Evolutionary conservation across 306 rosid species (phyloP).

Genomic region (Rubus idaeus): DNA sequence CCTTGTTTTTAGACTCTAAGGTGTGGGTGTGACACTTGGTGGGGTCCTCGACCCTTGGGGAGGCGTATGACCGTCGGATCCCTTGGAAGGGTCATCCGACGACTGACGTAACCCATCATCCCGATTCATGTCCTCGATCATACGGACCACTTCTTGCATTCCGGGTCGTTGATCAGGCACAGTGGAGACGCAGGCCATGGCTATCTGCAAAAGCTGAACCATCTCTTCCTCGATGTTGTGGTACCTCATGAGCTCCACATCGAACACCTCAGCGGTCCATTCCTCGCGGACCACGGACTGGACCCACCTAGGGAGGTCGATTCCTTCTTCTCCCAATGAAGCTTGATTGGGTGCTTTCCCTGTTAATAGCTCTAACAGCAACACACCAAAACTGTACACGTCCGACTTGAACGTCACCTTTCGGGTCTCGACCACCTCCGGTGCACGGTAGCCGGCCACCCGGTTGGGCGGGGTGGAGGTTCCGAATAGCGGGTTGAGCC

Average conservation of each 20-base stretch:
- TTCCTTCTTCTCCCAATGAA: slow-evolving; percentile 87
- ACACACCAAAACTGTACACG: slow-evolving; percentile 89
- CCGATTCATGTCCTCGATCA: slow-evolving; percentile 87
- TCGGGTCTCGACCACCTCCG: slow-evolving; percentile 75
- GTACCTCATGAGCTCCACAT: slow-evolving; percentile 87
- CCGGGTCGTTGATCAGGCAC: slow-evolving; percentile 91
- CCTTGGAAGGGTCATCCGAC: slow-evolving; percentile 92
- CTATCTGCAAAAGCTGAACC: slow-evolving; percentile 92
- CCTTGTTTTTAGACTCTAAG: slow-evolving; percentile 28
- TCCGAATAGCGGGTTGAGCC: slow-evolving; percentile 70
- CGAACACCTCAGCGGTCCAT: slow-evolving; percentile 99
- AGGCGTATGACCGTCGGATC: slow-evolving; percentile 91
- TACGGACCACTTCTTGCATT: slow-evolving; percentile 84
- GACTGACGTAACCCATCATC: slow-evolving; percentile 87
- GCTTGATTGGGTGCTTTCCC: slow-evolving; percentile 98
- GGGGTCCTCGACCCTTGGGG: slow-evolving; percentile 74
- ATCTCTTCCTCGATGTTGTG: slow-evolving; percentile 94
- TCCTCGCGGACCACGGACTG: slow-evolving; percentile 97
- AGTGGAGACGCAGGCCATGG: slow-evolving; percentile 86
- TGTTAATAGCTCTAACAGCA: slow-evolving; percentile 79
- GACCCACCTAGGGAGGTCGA: slow-evolving; percentile 95
- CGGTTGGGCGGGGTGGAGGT: slow-evolving; percentile 69
- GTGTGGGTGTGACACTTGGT: slow-evolving; percentile 55
- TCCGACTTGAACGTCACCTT: slow-evolving; percentile 83
- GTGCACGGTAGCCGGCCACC: slow-evolving; percentile 87